Percentiles rank a stretch among this genome's conserved stretches.
phyloP scores from a whole-genome alignment of 2,329 filamentous ascomycete species.

The Byssochlamys sp. region DNA sequence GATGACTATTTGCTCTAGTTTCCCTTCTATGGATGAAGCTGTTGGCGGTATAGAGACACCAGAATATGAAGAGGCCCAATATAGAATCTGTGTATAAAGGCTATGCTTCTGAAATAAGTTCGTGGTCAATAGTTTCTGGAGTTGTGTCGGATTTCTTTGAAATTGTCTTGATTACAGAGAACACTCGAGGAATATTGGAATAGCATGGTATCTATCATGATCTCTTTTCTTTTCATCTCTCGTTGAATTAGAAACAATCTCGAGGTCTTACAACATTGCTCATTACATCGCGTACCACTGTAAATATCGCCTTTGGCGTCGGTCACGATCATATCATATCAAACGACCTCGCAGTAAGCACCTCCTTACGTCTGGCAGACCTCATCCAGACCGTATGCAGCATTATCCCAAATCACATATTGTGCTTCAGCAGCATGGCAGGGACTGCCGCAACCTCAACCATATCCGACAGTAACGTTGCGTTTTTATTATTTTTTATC shows the following conservation, averaged over 20 bases:
- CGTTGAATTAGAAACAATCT: slow-evolving; percentile 4
- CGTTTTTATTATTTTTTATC: background rate
- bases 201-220: slow-evolving; percentile 25
- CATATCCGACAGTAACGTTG: background rate
- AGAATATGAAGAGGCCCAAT: too few species aligned
- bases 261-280: slow-evolving; percentile 4
- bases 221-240: slow-evolving; percentile 7
- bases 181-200: background rate
- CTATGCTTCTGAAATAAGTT: too few species aligned
- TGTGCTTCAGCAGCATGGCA: background rate
- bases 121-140: too few species aligned
- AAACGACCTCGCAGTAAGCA: background rate
- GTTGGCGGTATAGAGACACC: too few species aligned
- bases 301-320: background rate
- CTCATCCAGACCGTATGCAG: background rate
- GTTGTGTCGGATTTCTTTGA: too few species aligned
- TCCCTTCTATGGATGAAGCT: too few species aligned
- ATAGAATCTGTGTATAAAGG: too few species aligned
- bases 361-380: background rate
- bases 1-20: too few species aligned
- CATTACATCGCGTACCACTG: background rate
- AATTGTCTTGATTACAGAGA: background rate
- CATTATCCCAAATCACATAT: background rate
- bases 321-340: background rate
- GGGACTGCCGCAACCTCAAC: background rate